Evolutionary conservation across 495 filamentous ascomycete species (phyloP).

Genomic region (Penicillium tannophilum): DNA sequence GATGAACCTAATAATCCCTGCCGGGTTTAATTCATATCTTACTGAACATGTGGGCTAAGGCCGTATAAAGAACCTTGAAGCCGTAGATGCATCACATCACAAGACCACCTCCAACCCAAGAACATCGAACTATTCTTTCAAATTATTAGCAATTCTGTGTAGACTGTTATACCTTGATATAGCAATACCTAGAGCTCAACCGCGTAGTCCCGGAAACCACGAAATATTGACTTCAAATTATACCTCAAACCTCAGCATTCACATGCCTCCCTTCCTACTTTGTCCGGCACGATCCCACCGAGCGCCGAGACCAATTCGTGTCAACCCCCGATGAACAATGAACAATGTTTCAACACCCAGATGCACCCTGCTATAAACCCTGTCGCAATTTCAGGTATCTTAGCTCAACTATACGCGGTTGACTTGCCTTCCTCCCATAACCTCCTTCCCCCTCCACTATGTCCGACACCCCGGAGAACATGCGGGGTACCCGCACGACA

Average conservation of each 20-base stretch:
- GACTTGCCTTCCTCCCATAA: neutral
- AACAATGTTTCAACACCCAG: neutral
- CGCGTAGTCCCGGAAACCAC: too few relatives aligned
- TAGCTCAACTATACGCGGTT: neutral
- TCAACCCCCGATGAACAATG: conserved; percentile 1
- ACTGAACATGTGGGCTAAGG: too few relatives aligned
- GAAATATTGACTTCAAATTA: neutral
- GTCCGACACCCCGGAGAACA: conserved; percentile 21
- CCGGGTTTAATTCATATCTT: too few relatives aligned
- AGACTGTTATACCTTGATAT: too few relatives aligned
- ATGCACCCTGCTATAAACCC: neutral
- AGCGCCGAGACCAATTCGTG: neutral
- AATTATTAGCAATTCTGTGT: too few relatives aligned
- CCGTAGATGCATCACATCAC: too few relatives aligned
- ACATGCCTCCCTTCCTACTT: conserved; percentile 29
- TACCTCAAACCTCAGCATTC: conserved; percentile 6
- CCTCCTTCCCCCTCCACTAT: neutral
- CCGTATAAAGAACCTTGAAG: too few relatives aligned
- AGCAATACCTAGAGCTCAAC: too few relatives aligned
- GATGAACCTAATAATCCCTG: too few relatives aligned
- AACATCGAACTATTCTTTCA: too few relatives aligned
- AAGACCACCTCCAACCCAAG: too few relatives aligned
- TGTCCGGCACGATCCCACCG: conserved; percentile 18
- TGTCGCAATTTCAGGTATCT: neutral
- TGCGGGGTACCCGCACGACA: conserved; percentile 24